phyloP scores from a whole-genome alignment of 768 basidiomycete genomes.

The Tricholoma bakamatsutake region DNA sequence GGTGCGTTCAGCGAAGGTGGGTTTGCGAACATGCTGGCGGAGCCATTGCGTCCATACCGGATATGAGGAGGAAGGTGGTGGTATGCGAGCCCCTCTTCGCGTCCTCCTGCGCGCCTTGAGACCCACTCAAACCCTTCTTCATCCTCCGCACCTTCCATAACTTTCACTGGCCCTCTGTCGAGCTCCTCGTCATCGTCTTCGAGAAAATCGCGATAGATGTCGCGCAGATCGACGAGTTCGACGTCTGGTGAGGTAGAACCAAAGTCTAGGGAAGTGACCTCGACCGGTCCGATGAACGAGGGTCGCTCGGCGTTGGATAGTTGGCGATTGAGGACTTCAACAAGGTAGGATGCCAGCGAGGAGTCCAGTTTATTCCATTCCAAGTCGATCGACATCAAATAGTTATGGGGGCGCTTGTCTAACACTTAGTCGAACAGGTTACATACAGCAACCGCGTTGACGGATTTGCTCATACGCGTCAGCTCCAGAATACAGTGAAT shows the following conservation, averaged over 20 bases:
- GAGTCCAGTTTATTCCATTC: slow-evolving; percentile 85
- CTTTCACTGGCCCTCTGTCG: slow-evolving; percentile 46
- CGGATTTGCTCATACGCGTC: too few species aligned
- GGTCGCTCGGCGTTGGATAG: slow-evolving; percentile 70
- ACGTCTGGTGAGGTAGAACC: slow-evolving; percentile 79
- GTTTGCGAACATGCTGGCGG: slow-evolving; percentile 54
- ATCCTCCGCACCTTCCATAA: slow-evolving; percentile 47
- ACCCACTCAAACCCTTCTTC: slow-evolving; percentile 87
- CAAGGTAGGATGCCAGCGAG: slow-evolving; percentile 60
- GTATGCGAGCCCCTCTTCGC: slow-evolving; percentile 54
- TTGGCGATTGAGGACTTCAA: slow-evolving; percentile 74
- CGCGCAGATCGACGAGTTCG: slow-evolving; percentile 86
- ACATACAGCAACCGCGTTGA: too few species aligned
- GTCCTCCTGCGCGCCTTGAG: slow-evolving; percentile 52
- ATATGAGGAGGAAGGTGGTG: slow-evolving; percentile 71
- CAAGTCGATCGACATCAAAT: slow-evolving; percentile 86
- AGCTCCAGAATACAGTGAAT: too few species aligned
- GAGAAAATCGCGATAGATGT: slow-evolving; percentile 93
- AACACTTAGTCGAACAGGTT: too few species aligned
- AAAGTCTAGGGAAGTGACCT: slow-evolving; percentile 83
- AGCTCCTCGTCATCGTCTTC: slow-evolving; percentile 69
- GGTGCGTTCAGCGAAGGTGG: slow-evolving; percentile 41
- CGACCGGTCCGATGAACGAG: slow-evolving; percentile 91
- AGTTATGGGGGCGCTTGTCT: too few species aligned
- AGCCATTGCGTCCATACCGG: slow-evolving; percentile 54